Percentiles rank a stretch among this genome's conserved stretches.
These are phyloP conservation scores for Ustilago curta DNA, from an alignment of 1,284 basidiomycete genomes.

Conservation along the genomic window DNA sequence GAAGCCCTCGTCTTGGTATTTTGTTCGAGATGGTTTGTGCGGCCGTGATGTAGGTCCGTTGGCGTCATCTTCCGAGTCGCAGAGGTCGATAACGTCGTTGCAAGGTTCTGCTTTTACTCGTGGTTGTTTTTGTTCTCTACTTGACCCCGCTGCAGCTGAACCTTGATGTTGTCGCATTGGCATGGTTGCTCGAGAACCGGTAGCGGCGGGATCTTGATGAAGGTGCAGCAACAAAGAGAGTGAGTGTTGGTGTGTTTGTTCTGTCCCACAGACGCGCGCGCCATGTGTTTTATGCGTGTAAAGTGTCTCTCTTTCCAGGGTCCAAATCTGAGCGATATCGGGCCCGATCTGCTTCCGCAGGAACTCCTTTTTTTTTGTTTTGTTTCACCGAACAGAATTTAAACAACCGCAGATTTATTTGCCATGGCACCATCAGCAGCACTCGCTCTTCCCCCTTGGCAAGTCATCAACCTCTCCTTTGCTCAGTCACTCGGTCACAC, in stretches of 20 bases:
- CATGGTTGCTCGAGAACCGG: slow-evolving; percentile 6
- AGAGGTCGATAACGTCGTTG: slow-evolving; percentile 30
- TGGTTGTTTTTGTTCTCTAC: slow-evolving; percentile 6
- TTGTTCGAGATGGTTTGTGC: background rate
- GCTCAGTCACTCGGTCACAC: background rate
- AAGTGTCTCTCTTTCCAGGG: slow-evolving; percentile 5
- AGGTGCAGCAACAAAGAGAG: background rate
- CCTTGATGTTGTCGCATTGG: slow-evolving; percentile 15
- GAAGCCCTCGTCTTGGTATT: background rate
- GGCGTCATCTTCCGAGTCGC: slow-evolving; percentile 25
- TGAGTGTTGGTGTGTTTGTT: slow-evolving; percentile 15
- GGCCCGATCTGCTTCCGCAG: background rate
- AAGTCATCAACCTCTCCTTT: background rate
- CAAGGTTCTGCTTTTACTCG: slow-evolving; percentile 18
- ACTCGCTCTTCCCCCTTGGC: background rate
- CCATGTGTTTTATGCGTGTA: slow-evolving; percentile 3
- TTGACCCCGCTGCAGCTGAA: background rate
- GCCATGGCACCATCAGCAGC: background rate
- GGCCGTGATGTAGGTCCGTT: background rate
- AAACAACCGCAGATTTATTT: background rate
- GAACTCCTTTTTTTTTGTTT: slow-evolving; percentile 1
- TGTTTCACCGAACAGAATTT: background rate
- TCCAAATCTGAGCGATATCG: slow-evolving; percentile 1
- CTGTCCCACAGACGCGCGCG: slow-evolving; percentile 3
- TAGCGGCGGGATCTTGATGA: background rate